Percentiles rank a stretch among this genome's conserved stretches.
These are phyloP conservation scores for Diplodia scrobiculata DNA, from an alignment of 2,329 filamentous ascomycete genomes.

Conservation along the genomic window DNA sequence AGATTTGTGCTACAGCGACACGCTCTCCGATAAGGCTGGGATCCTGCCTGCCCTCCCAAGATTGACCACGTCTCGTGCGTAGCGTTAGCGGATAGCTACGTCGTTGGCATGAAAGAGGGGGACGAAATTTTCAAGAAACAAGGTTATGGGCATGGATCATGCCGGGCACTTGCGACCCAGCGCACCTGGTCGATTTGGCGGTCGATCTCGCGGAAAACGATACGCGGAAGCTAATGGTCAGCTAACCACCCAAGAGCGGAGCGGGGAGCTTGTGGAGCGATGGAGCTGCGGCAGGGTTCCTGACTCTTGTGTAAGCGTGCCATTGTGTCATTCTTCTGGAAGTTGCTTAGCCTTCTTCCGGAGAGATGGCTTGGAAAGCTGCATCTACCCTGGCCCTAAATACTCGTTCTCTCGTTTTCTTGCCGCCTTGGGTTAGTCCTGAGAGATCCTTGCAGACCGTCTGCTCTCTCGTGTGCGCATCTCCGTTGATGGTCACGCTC, in stretches of 20 bases:
- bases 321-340: neutral
- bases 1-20: neutral
- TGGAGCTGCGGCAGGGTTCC: slow-evolving; percentile 18
- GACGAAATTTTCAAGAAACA: neutral
- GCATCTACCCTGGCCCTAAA: neutral
- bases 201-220: slow-evolving; percentile 26
- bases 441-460: neutral
- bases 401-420: neutral
- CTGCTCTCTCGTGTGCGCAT: neutral
- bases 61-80: neutral
- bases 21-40: neutral
- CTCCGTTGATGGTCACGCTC: neutral
- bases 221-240: slow-evolving; percentile 19
- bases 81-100: neutral
- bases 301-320: slow-evolving; percentile 4
- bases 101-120: neutral
- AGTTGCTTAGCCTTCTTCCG: neutral
- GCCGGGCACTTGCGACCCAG: slow-evolving; percentile 9
- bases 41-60: neutral
- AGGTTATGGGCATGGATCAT: slow-evolving; percentile 15
- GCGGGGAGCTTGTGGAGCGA: slow-evolving; percentile 6
- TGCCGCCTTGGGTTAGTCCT: neutral
- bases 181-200: neutral
- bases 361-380: neutral
- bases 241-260: neutral